Evolutionary conservation across 306 rosid species (phyloP).

Genomic region (Castanospermum australe): DNA sequence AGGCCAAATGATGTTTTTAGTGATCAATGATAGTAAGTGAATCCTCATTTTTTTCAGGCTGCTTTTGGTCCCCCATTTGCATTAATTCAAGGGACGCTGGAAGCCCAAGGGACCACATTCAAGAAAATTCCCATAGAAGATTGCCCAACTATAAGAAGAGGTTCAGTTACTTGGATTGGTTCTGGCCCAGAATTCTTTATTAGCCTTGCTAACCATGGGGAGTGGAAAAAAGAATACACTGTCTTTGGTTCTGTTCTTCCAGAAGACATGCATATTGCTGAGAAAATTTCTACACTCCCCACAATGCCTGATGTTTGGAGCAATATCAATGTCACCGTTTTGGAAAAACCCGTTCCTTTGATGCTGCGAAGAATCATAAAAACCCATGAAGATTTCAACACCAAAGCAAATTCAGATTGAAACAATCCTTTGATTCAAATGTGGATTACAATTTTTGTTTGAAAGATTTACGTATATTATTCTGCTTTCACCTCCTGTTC

Average conservation of each 20-base stretch:
- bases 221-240: slow-evolving; percentile 56
- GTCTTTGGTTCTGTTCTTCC: slow-evolving; percentile 71
- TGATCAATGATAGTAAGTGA: neutral
- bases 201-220: slow-evolving; percentile 62
- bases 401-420: slow-evolving; percentile 30
- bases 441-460: neutral
- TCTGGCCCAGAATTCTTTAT: slow-evolving; percentile 69
- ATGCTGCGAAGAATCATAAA: slow-evolving; percentile 40
- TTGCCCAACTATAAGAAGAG: slow-evolving; percentile 58
- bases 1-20: neutral
- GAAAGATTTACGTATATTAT: neutral
- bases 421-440: neutral
- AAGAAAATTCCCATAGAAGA: slow-evolving; percentile 53
- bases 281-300: slow-evolving; percentile 58
- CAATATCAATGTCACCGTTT: slow-evolving; percentile 53
- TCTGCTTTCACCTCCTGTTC: neutral
- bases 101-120: slow-evolving; percentile 50
- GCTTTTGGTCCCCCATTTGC: slow-evolving; percentile 70
- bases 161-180: slow-evolving; percentile 72
- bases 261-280: slow-evolving; percentile 64
- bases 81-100: slow-evolving; percentile 62
- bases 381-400: slow-evolving; percentile 32
- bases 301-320: slow-evolving; percentile 62
- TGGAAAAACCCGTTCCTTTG: slow-evolving; percentile 53
- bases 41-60: slow-evolving; percentile 35